Percentiles rank a stretch among this genome's conserved stretches.
phyloP scores from a whole-genome alignment of 2,329 filamentous ascomycete species.

The Botrytis pseudocinerea region DNA sequence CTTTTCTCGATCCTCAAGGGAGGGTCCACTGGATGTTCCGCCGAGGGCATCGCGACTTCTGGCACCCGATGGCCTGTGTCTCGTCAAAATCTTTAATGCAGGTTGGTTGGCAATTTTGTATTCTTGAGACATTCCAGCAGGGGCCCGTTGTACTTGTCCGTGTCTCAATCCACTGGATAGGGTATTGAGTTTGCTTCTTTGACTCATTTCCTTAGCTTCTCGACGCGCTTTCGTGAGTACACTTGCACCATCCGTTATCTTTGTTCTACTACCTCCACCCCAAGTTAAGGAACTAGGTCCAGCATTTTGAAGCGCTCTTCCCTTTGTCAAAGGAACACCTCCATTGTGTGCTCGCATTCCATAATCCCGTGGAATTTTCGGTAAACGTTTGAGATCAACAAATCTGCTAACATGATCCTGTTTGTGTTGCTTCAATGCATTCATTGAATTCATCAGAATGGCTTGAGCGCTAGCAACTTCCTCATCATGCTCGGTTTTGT shows the following conservation, averaged over 20 bases:
- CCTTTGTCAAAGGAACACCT: slow-evolving; percentile 37
- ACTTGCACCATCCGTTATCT: slow-evolving; percentile 52
- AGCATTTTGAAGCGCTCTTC: slow-evolving; percentile 37
- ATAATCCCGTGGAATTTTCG: slow-evolving; percentile 45
- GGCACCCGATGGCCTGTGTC: slow-evolving; percentile 31
- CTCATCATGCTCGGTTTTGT: slow-evolving; percentile 59
- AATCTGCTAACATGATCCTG: slow-evolving; percentile 59
- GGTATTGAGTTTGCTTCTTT: slow-evolving; percentile 49
- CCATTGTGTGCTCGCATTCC: slow-evolving; percentile 42
- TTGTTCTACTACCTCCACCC: slow-evolving; percentile 52
- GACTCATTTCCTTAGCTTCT: slow-evolving; percentile 56
- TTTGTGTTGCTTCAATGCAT: slow-evolving; percentile 59
- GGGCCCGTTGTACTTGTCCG: slow-evolving; percentile 49
- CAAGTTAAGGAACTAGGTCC: slow-evolving; percentile 46
- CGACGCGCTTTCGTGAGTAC: slow-evolving; percentile 58
- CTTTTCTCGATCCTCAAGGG: slow-evolving; percentile 44
- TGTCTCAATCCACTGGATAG: slow-evolving; percentile 42
- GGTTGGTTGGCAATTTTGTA: slow-evolving; percentile 48
- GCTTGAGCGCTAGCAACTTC: slow-evolving; percentile 59
- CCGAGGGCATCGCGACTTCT: slow-evolving; percentile 26
- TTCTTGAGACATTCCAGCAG: slow-evolving; percentile 55
- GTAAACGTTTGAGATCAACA: slow-evolving; percentile 52
- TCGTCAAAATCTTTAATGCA: slow-evolving; percentile 41
- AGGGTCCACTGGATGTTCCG: slow-evolving; percentile 25
- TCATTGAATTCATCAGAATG: slow-evolving; percentile 53